A percentile compares a stretch with the other conserved stretches of the same genome.
These are phyloP conservation scores for Lepiota brunneoincarnata DNA, from an alignment of 768 basidiomycete species.

Conservation along the genomic window DNA sequence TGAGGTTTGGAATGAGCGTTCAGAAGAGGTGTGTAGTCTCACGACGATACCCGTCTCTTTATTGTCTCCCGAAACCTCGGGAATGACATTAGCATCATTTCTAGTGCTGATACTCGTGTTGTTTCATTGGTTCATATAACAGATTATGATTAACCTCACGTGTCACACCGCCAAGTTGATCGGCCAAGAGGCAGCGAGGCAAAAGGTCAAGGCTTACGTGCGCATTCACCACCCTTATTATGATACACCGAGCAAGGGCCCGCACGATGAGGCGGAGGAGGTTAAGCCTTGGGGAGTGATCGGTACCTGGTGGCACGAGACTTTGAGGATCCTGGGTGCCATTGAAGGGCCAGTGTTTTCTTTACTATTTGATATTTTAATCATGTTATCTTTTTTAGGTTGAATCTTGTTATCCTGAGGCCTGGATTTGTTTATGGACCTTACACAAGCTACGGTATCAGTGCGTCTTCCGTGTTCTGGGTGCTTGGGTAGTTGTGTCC, in stretches of 20 bases:
- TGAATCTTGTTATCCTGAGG: constrained; percentile 79
- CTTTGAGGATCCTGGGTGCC: constrained; percentile 67
- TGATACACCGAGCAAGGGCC: constrained; percentile 64
- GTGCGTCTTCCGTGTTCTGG: constrained; percentile 37
- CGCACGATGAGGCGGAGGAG: constrained; percentile 70
- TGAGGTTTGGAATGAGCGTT: constrained; percentile 71
- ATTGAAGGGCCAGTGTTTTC: constrained; percentile 58
- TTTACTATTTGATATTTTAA: constrained; percentile 10
- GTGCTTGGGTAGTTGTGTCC: constrained; percentile 3
- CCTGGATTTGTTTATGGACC: constrained; percentile 80
- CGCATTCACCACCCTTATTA: constrained; percentile 80
- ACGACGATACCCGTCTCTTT: constrained; percentile 2
- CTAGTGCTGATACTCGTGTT: not conserved
- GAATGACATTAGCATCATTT: not conserved
- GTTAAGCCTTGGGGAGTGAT: constrained; percentile 66
- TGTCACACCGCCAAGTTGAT: constrained; percentile 65
- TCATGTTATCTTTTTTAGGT: constrained; percentile 35
- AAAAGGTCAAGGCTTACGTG: constrained; percentile 75
- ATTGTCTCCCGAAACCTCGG: not conserved
- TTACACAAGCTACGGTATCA: constrained; percentile 67
- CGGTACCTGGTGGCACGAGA: constrained; percentile 91
- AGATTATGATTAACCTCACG: constrained; percentile 81
- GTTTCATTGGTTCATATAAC: constrained; percentile 1
- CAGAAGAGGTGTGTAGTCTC: constrained; percentile 57
- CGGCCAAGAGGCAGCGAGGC: constrained; percentile 76